Evolutionary conservation across 2,329 filamentous ascomycete genomes (phyloP).

Genomic region (Mycosphaerelloides madeirae): DNA sequence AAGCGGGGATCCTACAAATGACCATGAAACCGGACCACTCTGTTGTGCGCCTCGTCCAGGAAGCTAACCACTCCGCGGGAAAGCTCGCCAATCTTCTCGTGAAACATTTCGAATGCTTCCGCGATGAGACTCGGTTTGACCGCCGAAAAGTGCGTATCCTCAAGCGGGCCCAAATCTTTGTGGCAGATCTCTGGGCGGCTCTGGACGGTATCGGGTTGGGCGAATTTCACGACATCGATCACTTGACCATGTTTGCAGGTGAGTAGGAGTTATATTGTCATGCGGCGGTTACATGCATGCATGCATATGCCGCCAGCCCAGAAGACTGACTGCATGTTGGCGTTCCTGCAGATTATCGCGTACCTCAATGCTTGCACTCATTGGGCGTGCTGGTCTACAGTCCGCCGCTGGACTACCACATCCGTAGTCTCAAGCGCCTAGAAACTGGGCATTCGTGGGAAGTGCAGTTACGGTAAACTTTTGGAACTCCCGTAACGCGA

Average conservation of each 20-base stretch:
- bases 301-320: background rate
- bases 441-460: conserved; percentile 73
- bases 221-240: conserved; percentile 82
- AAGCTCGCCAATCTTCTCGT: conserved; percentile 81
- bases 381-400: conserved; percentile 81
- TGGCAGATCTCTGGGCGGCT: conserved; percentile 94
- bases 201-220: conserved; percentile 79
- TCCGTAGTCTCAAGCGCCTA: conserved; percentile 61
- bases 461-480: conserved; percentile 63
- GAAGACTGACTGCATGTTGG: conserved; percentile 9
- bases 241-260: conserved; percentile 94
- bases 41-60: conserved; percentile 66
- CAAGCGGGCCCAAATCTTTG: conserved; percentile 92
- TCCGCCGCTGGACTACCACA: conserved; percentile 67
- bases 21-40: conserved; percentile 36
- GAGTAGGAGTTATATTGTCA: conserved; percentile 12
- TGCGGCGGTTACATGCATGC: conserved; percentile 5
- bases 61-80: conserved; percentile 74
- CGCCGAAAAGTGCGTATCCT: conserved; percentile 73
- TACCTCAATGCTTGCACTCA: conserved; percentile 85
- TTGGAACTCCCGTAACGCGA: background rate
- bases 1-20: background rate
- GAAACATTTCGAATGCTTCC: conserved; percentile 76
- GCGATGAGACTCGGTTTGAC: conserved; percentile 73
- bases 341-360: conserved; percentile 67